Base-by-base conservation (phyloP, 2,329 filamentous ascomycete genomes). In the Atkinsonella hypoxylon region DNA sequence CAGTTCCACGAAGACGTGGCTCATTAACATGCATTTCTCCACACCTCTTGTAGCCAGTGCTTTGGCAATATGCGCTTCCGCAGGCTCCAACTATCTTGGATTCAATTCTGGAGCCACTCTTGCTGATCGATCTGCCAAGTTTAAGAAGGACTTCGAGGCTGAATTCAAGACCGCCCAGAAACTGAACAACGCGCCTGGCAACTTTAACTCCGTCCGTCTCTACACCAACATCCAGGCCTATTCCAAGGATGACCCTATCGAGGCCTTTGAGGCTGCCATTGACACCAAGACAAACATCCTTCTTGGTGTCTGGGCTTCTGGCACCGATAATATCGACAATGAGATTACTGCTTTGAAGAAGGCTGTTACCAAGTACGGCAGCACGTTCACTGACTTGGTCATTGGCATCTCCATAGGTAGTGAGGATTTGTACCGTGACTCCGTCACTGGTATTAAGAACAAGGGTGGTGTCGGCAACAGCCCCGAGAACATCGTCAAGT, bases 231-330 rank as follows among this genome's bases (percentile, higher is more conserved):
- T 83, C 62, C 76, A 79, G 65, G 75, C 75, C 61, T 71, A 79
- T 67, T 72, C 83, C 62, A 77, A 87, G 71, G 77, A 79, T 58
- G 85, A 91, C 67, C 89, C 89, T 48, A 73, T 95, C 62, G 73
- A 88, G 72, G 89, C 89, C 41, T 79, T 91, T 69, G 86, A 88
- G 69, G 82, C 82, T 36, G 82, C 82, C 59, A 71, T 83, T 44
- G 69, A 73, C 53, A 81, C 79, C 54, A 71, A 80, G 42, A 81
- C 78, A 17, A 68, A 75, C 56, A 68, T 86, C 43, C 77, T 85
- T 36, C 79, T 83, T 48, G 82, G 82, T 55, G 69, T 85, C 60
- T 86, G 82, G 82, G 66, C 75, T 46, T 76, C 75, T 17, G 76
- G 76, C 57, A 70, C 69, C 43, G 64, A 66, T 50, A 77, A 73